Evolutionary conservation across 2,329 filamentous ascomycete genomes (phyloP).

Genomic region (Hyphodiscus sp.): DNA sequence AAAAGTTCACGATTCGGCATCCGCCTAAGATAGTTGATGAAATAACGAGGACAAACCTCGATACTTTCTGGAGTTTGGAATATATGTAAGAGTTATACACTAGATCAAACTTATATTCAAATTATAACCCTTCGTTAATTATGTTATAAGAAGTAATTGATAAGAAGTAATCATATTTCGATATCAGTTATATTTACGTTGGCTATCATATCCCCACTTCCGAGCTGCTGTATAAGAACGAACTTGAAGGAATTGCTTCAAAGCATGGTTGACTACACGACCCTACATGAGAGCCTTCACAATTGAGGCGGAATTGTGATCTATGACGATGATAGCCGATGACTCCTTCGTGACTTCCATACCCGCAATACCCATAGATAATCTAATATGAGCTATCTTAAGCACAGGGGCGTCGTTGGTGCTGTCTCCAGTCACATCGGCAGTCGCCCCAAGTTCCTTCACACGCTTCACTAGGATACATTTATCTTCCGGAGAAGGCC

Average conservation of each 20-base stretch:
- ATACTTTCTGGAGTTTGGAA: conserved; percentile 41
- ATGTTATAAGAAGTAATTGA: too few species aligned
- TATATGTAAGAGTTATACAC: conserved; percentile 38
- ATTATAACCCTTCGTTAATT: too few species aligned
- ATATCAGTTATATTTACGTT: too few species aligned
- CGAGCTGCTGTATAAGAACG: too few species aligned
- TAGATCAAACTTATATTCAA: too few species aligned
- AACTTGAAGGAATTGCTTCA: conserved; percentile 44
- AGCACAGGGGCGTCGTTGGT: conserved; percentile 61
- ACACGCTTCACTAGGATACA: conserved; percentile 56
- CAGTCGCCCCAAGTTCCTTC: conserved; percentile 58
- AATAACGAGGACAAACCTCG: conserved; percentile 40
- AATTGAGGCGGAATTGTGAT: conserved; percentile 58
- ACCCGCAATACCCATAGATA: conserved; percentile 61
- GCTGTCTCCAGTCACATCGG: conserved; percentile 60
- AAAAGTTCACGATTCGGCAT: conserved; percentile 40
- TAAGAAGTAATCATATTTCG: too few species aligned
- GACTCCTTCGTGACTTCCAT: conserved; percentile 60
- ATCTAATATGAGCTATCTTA: conserved; percentile 60
- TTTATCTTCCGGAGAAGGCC: conserved; percentile 66
- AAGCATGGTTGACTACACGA: conserved; percentile 49
- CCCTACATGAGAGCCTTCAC: conserved; percentile 57
- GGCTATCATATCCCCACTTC: too few species aligned
- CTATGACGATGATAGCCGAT: conserved; percentile 56
- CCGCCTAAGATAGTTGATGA: conserved; percentile 41